Evolutionary conservation across 257 asterid genomes (phyloP).

Genomic region (Nicotiana knightiana): DNA sequence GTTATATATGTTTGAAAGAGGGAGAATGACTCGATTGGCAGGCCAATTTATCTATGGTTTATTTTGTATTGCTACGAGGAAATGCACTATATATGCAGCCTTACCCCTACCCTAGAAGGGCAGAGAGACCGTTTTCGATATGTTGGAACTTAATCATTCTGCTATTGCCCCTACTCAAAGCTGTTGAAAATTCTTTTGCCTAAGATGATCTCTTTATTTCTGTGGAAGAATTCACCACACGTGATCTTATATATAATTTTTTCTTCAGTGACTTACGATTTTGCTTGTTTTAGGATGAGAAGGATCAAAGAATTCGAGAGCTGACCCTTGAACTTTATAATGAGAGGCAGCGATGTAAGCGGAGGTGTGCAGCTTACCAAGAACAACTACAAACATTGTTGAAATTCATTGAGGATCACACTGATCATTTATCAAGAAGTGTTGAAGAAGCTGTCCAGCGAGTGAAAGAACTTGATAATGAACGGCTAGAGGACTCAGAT

Average conservation of each 20-base stretch:
- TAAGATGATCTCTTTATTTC: neutral
- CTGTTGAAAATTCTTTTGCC: neutral
- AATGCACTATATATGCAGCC: neutral
- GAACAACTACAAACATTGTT: slow-evolving; percentile 15
- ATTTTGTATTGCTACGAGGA: neutral
- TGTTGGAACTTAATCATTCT: neutral
- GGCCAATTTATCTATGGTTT: neutral
- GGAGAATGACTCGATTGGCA: neutral
- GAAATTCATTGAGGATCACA: slow-evolving; percentile 22
- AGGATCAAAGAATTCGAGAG: slow-evolving; percentile 22
- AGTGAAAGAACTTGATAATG: slow-evolving; percentile 13
- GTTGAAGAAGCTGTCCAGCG: slow-evolving; percentile 22
- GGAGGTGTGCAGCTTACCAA: slow-evolving; percentile 20
- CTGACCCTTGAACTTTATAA: slow-evolving; percentile 21
- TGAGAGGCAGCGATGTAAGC: slow-evolving; percentile 22
- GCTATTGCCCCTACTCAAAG: neutral
- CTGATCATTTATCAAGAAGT: slow-evolving; percentile 15
- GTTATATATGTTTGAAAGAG: neutral
- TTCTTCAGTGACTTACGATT: neutral
- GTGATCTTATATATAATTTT: neutral
- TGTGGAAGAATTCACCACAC: neutral
- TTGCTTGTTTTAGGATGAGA: slow-evolving; percentile 18
- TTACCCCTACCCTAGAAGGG: too few species aligned
- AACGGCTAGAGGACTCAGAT: slow-evolving; percentile 1
- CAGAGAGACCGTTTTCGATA: too few species aligned